Evolutionary conservation across 2,329 filamentous ascomycete genomes (phyloP).

Genomic region (Xylariaceae sp.): DNA sequence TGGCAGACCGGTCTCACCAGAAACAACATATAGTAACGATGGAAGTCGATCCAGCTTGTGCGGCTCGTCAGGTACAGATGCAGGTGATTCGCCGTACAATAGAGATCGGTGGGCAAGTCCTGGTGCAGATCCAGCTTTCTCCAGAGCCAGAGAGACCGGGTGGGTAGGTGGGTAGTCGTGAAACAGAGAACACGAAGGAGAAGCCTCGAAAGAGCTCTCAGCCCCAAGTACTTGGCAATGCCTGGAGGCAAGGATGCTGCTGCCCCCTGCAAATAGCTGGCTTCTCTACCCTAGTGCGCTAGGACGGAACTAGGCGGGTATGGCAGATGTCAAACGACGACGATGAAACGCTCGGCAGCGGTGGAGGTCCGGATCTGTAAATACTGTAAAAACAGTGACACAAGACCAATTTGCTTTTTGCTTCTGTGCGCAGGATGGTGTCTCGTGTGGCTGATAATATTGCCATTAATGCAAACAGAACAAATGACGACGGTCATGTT

Average conservation of each 20-base stretch:
- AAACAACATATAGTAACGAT: background rate
- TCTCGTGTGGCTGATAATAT: conserved; percentile 29
- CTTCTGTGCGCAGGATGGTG: conserved; percentile 26
- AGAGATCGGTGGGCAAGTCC: conserved; percentile 18
- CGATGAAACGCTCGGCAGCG: conserved; percentile 17
- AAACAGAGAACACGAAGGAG: conserved; percentile 10
- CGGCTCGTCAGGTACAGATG: conserved; percentile 20
- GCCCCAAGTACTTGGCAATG: conserved; percentile 22
- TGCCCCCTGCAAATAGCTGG: background rate
- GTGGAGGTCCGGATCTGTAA: conserved; percentile 21
- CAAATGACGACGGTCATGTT: background rate
- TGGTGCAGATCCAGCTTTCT: conserved; percentile 26
- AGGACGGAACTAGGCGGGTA: too few species aligned
- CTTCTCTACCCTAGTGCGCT: too few species aligned
- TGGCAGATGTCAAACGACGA: conserved; percentile 27
- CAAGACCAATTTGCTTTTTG: conserved; percentile 28
- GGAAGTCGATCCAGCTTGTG: background rate
- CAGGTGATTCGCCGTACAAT: conserved; percentile 23
- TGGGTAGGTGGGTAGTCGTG: conserved; percentile 20
- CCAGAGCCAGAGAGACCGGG: conserved; percentile 5
- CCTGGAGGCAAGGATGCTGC: conserved; percentile 2
- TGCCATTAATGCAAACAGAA: conserved; percentile 26
- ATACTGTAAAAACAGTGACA: conserved; percentile 24
- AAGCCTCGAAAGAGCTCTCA: conserved; percentile 11
- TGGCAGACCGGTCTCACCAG: background rate